Evolutionary conservation across 306 rosid genomes (phyloP).

Genomic region (Gynostemma pentaphyllum): DNA sequence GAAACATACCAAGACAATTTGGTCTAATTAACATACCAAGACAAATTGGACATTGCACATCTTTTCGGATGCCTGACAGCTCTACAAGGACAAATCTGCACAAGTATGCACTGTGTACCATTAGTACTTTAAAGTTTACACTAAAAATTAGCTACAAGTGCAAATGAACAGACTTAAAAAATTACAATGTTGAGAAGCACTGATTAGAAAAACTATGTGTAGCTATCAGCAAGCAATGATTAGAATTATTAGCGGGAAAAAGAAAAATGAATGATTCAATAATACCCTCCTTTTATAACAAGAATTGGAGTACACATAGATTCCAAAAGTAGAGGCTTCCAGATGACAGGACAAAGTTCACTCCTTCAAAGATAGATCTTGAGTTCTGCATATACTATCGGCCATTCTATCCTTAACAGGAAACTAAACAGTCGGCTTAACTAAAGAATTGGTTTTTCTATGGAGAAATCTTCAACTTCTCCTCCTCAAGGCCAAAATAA

Average conservation of each 20-base stretch:
- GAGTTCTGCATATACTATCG: neutral
- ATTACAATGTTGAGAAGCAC: neutral
- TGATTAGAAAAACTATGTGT: neutral
- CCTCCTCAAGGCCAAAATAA: neutral
- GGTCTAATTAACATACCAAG: constrained; percentile 92
- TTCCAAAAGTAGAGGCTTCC: neutral
- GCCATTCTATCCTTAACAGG: neutral
- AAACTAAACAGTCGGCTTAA: too few relatives aligned
- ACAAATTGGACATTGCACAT: constrained; percentile 94
- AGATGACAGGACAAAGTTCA: neutral
- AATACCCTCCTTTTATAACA: neutral
- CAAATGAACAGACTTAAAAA: neutral
- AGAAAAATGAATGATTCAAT: neutral
- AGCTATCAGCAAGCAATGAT: neutral
- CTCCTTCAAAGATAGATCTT: constrained; percentile 3
- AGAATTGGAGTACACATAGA: constrained; percentile 5
- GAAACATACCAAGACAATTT: constrained; percentile 76
- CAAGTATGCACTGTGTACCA: constrained; percentile 2
- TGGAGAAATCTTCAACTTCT: neutral
- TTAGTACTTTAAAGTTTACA: constrained; percentile 11
- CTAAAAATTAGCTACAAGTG: neutral
- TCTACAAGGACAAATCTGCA: constrained; percentile 56
- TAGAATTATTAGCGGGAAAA: neutral
- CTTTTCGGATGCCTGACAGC: constrained; percentile 62
- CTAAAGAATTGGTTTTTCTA: neutral